phyloP scores from a whole-genome alignment of 768 basidiomycete genomes.

The Lepiota venenata region DNA sequence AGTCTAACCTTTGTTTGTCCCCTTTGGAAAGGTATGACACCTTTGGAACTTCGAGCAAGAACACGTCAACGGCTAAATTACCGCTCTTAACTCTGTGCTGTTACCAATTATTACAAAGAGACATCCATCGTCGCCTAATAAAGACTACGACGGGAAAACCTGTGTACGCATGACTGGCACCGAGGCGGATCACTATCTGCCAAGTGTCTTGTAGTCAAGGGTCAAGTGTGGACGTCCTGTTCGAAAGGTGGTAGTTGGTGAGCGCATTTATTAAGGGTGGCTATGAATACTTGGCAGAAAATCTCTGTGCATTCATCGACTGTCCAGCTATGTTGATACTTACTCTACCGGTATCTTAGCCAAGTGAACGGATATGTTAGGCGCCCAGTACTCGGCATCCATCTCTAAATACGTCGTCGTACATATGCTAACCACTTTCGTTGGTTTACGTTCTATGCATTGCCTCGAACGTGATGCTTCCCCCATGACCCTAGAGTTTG shows the following conservation, averaged over 20 bases:
- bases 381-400: too few relatives aligned
- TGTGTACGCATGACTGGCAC: too few relatives aligned
- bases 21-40: background rate
- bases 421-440: too few relatives aligned
- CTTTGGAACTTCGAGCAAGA: conserved; percentile 53
- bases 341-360: conserved; percentile 36
- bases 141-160: too few relatives aligned
- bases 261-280: too few relatives aligned
- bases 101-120: background rate
- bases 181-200: background rate
- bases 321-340: background rate
- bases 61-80: conserved; percentile 41
- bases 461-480: background rate
- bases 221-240: background rate
- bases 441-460: background rate
- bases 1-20: background rate
- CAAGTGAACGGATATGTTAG: too few relatives aligned
- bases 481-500: background rate
- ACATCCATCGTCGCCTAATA: too few relatives aligned
- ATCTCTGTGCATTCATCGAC: too few relatives aligned
- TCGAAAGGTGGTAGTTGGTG: background rate
- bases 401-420: too few relatives aligned
- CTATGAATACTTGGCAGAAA: too few relatives aligned
- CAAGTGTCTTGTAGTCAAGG: background rate
- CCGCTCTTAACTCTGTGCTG: conserved; percentile 59